Conservation (phyloP, 1,284 basidiomycete genomes). For the Papiliotrema nemorosa region DNA sequence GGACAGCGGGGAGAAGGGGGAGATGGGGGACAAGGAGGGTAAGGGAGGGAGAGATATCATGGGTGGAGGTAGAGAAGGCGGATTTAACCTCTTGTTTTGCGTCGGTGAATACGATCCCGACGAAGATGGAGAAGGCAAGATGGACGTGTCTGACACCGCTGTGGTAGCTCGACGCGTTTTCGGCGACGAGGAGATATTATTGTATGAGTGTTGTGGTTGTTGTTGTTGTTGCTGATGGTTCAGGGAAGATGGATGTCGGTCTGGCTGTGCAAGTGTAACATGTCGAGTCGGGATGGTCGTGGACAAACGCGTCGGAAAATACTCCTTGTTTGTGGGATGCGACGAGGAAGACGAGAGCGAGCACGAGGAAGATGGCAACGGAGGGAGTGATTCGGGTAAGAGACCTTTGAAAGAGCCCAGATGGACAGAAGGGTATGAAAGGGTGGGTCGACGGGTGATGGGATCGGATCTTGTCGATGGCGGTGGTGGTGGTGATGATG, state of each 20-base stretch:
- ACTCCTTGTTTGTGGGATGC: too few species aligned
- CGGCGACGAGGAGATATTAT: too few species aligned
- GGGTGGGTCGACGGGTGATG: neutral
- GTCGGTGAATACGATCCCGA: neutral
- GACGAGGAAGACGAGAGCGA: neutral
- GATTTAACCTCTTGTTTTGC: neutral
- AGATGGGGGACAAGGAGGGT: constrained; percentile 1
- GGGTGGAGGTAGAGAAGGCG: neutral
- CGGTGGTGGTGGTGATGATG: neutral
- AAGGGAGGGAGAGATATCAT: constrained; percentile 2
- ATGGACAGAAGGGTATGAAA: constrained; percentile 1
- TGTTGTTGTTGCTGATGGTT: too few species aligned
- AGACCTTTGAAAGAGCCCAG: constrained; percentile 4
- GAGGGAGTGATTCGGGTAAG: neutral
- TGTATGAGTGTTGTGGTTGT: too few species aligned
- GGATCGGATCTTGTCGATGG: neutral
- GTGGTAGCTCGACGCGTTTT: too few species aligned
- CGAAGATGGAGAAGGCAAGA: too few species aligned
- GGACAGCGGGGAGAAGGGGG: neutral
- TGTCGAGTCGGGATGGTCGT: too few species aligned
- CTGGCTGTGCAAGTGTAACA: too few species aligned
- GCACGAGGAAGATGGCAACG: neutral
- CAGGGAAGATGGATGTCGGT: too few species aligned
- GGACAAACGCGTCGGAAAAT: too few species aligned
- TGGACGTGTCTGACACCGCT: neutral